Base-by-base conservation (phyloP, 179 eudicot genomes). In the Spinacia oleracea region DNA sequence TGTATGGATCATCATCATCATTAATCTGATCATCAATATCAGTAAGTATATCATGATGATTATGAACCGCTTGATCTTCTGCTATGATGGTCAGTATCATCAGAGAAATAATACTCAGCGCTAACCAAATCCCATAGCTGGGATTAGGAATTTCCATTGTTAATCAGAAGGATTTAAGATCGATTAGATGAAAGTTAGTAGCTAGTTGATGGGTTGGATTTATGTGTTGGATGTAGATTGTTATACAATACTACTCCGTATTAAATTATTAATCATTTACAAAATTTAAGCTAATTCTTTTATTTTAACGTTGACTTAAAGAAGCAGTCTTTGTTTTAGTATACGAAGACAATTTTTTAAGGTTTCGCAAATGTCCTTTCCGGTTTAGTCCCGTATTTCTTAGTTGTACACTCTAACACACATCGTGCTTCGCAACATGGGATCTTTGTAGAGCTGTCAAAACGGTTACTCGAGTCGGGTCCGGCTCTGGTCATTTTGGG, bases 1-100 rank as follows among this genome's bases (percentile, higher is more conserved):
- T 70, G 7, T 70, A 70, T 10, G 58, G 73, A 46, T 69, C 73
- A n/a, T 40, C 29, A 66, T 66, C 15, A 68, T 21, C 5, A 66
- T 35, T 20, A 18, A 34, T n/a, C 29, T 42, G 53, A 69, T 42
- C 20, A 62, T 62, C 66, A 29, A 27, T 4, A n/a, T n/a, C 29
- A 60, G 12, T 60, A 42, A 11, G 18, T 0, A 11, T 42, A 43
- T 43, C 34, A 25, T 69, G 9, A n/a, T 43, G 18, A 62, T 27
- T 12, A 62, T 62, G 66, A 35, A 62, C 38, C 20, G 66, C 18
- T 12, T 69, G 53, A 69, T 69, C 73, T 25, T 69, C 53, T 43
- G 34, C 73, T 69, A 43, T n/a, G 73, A 45, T 69, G 53, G 4
- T 42, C 16, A 11, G 48, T 68, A 68, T 50, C 72, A 42, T 23